These are phyloP conservation scores for Komagataella pseudopastoris DNA, from an alignment of 805 yeast genomes.

Conservation along the genomic window DNA sequence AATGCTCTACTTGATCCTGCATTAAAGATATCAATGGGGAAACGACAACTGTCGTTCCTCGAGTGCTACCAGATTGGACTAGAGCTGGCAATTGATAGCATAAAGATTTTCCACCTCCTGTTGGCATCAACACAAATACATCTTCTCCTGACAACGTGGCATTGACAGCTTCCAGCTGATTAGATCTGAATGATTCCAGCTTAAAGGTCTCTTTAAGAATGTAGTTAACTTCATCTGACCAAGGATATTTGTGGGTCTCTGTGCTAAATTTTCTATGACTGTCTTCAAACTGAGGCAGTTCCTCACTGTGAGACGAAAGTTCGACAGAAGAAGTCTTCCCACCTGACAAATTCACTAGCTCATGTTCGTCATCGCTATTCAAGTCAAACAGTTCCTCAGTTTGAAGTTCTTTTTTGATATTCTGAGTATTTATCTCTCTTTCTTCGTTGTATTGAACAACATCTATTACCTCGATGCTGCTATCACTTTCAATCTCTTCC, in stretches of 20 bases:
- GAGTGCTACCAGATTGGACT: conserved; percentile 56
- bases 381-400: background rate
- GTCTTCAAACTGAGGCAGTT: background rate
- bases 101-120: conserved; percentile 95
- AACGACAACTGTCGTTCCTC: conserved; percentile 81
- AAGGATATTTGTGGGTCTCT: conserved; percentile 20
- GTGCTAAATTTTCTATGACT: background rate
- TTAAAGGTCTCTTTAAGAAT: conserved; percentile 49
- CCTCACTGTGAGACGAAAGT: background rate
- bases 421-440: background rate
- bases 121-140: conserved; percentile 93
- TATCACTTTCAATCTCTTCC: background rate
- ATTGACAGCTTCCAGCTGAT: conserved; percentile 79
- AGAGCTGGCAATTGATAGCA: conserved; percentile 95
- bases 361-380: background rate
- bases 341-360: background rate
- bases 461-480: background rate
- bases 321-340: background rate
- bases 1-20: conserved; percentile 93
- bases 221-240: conserved; percentile 57
- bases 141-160: conserved; percentile 69
- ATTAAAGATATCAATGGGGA: conserved; percentile 91
- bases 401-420: background rate
- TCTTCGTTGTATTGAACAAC: background rate
- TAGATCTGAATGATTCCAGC: conserved; percentile 54